Evolutionary conservation across 306 rosid species (phyloP).

Genomic region (Bauhinia variegata): DNA sequence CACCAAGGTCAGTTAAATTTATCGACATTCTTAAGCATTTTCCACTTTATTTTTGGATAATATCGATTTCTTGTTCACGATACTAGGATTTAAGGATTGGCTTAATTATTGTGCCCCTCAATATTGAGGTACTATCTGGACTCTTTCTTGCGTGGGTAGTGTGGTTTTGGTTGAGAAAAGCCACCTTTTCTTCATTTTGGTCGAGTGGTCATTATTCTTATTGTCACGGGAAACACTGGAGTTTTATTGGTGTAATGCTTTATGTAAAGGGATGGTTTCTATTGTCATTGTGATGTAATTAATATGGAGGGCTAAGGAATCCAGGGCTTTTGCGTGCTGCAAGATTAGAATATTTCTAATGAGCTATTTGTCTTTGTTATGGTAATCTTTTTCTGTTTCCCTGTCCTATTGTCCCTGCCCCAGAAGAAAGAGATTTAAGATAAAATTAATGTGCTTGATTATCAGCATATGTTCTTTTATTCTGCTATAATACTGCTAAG

Average conservation of each 20-base stretch:
- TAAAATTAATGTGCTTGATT: slow-evolving; percentile 30
- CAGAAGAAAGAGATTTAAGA: neutral
- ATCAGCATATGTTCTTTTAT: slow-evolving; percentile 19
- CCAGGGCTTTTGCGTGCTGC: slow-evolving; percentile 48
- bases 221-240: slow-evolving; percentile 22
- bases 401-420: neutral
- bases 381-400: slow-evolving; percentile 10
- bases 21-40: neutral
- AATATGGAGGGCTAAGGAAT: slow-evolving; percentile 39
- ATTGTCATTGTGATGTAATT: slow-evolving; percentile 39
- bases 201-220: too few species aligned
- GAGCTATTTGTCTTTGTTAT: slow-evolving; percentile 31
- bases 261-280: slow-evolving; percentile 17
- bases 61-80: neutral
- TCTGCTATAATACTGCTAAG: slow-evolving; percentile 22
- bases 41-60: neutral
- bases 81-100: neutral
- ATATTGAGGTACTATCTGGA: neutral
- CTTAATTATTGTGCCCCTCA: slow-evolving; percentile 11
- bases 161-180: slow-evolving; percentile 3
- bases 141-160: neutral
- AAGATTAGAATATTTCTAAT: slow-evolving; percentile 41
- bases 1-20: slow-evolving; percentile 37
- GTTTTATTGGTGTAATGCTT: slow-evolving; percentile 30
- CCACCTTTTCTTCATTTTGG: too few species aligned